Conservation (phyloP, 768 basidiomycete genomes). For the Trametes gibbosa region DNA sequence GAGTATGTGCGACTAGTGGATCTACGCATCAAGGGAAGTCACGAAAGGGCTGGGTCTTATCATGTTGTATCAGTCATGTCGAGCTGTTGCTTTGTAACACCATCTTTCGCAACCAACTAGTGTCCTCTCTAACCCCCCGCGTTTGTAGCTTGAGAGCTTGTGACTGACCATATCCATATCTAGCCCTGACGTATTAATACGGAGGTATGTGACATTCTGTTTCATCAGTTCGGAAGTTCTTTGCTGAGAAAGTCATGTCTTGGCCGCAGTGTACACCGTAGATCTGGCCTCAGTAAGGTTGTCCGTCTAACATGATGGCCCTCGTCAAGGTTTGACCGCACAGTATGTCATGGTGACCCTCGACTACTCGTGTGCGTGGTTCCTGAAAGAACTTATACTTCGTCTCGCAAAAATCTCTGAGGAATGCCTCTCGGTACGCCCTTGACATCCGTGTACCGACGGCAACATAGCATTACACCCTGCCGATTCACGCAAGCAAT, state of each 20-base stretch:
- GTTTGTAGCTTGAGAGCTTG: not conserved
- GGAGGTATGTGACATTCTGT: not conserved
- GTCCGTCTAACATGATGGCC: not conserved
- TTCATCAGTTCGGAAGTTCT: not conserved
- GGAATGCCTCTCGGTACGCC: not conserved
- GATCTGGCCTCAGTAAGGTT: not conserved
- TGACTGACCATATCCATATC: not conserved
- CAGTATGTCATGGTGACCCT: not conserved
- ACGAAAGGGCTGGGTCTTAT: not conserved
- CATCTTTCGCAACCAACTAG: not conserved
- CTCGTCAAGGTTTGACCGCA: not conserved
- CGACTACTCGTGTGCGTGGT: not conserved
- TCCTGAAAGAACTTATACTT: not conserved
- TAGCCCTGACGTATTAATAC: not conserved
- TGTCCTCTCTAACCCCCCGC: not conserved
- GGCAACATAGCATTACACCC: not conserved
- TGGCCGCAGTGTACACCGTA: not conserved
- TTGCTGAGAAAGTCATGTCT: not conserved
- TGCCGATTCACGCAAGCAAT: not conserved
- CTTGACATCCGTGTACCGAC: not conserved
- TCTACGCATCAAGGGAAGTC: not conserved
- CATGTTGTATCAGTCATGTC: conserved; percentile 1
- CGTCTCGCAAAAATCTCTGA: not conserved
- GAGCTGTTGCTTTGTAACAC: conserved; percentile 1
- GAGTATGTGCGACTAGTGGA: not conserved